Evolutionary conservation across 2,329 filamentous ascomycete species (phyloP).

Genomic region (Aspergillus sp.): DNA sequence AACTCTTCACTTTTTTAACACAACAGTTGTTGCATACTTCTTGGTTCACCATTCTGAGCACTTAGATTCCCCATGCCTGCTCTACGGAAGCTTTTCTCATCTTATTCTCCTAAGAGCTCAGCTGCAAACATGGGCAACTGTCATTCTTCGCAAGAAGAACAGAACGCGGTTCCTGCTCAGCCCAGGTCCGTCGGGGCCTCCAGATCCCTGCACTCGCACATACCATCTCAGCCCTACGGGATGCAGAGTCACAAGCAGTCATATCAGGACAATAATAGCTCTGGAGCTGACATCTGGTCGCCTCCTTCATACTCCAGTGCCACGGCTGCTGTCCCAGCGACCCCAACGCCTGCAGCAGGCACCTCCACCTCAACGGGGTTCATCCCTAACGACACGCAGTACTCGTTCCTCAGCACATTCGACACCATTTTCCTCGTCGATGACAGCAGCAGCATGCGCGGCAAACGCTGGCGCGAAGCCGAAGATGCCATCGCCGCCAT

Average conservation of each 20-base stretch:
- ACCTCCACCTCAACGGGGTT: constrained; percentile 31
- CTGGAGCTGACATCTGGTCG: constrained; percentile 12
- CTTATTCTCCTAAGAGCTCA: neutral
- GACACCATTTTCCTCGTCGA: constrained; percentile 91
- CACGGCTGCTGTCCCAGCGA: neutral
- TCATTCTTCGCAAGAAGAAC: constrained; percentile 3
- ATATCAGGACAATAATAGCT: neutral
- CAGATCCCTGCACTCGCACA: constrained; percentile 2
- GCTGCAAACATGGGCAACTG: constrained; percentile 8
- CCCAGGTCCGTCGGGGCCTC: constrained; percentile 1
- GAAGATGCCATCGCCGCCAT: constrained; percentile 68
- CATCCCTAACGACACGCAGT: constrained; percentile 59
- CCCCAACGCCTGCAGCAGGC: neutral
- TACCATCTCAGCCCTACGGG: constrained; percentile 2
- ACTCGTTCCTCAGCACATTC: constrained; percentile 73
- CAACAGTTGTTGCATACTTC: neutral
- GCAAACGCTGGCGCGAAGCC: constrained; percentile 74
- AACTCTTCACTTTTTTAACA: too few relatives aligned
- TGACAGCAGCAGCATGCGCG: constrained; percentile 85
- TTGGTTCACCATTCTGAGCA: neutral
- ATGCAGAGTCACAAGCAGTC: neutral
- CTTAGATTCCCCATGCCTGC: neutral
- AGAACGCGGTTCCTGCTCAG: neutral
- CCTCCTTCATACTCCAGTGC: constrained; percentile 19
- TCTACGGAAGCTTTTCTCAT: constrained; percentile 1